A percentile compares a stretch with the other conserved stretches of the same genome.
Conservation (phyloP, 495 filamentous ascomycete genomes). For the Aspergillus bertholletiae region DNA sequence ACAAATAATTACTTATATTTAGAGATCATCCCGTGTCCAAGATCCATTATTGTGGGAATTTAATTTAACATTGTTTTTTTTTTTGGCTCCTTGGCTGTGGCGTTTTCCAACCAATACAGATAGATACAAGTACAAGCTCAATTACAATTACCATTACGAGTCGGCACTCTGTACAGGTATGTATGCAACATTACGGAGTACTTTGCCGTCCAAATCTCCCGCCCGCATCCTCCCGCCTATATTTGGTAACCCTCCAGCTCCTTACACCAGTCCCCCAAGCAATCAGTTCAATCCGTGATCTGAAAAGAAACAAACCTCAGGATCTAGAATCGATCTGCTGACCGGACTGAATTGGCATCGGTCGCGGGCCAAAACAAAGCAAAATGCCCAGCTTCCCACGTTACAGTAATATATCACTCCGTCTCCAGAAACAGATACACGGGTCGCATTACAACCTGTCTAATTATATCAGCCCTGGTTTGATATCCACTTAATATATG, state of each 20-base stretch:
- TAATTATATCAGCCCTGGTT: too few relatives aligned
- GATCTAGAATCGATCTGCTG: not conserved
- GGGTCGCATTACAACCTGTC: too few relatives aligned
- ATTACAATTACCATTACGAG: too few relatives aligned
- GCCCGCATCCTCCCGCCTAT: not conserved
- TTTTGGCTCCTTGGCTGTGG: not conserved
- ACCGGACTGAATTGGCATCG: too few relatives aligned
- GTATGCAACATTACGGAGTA: too few relatives aligned
- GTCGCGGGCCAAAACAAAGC: too few relatives aligned
- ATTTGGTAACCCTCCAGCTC: slow-evolving; percentile 1
- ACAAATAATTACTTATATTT: slow-evolving; percentile 5
- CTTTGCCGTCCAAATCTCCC: too few relatives aligned
- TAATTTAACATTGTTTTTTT: slow-evolving; percentile 1
- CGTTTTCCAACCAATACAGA: not conserved
- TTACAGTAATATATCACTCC: not conserved
- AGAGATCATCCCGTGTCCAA: slow-evolving; percentile 2
- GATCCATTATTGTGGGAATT: slow-evolving; percentile 8
- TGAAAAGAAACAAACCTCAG: not conserved
- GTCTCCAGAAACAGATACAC: too few relatives aligned
- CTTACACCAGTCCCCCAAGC: not conserved
- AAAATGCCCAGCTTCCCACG: too few relatives aligned
- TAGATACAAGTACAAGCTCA: too few relatives aligned
- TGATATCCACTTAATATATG: not conserved
- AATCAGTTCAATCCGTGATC: not conserved
- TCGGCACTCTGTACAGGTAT: too few relatives aligned